Conservation (phyloP, 345 rosid genomes). For the Geranium rotundifolium region DNA sequence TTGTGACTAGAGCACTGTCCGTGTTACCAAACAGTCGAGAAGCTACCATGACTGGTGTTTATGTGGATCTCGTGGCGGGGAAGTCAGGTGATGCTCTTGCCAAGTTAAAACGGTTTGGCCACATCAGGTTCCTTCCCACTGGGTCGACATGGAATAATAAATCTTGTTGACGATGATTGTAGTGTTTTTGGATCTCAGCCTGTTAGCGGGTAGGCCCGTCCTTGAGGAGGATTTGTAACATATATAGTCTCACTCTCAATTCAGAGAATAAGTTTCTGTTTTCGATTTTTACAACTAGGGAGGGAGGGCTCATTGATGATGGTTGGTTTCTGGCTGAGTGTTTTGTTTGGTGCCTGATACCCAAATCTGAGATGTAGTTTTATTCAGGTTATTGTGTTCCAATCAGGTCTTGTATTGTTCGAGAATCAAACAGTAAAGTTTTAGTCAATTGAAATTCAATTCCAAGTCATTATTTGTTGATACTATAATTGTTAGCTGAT, state of each 20-base stretch:
- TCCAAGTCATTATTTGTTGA: neutral
- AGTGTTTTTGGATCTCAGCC: slow-evolving; percentile 5
- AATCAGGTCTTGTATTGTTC: slow-evolving; percentile 4
- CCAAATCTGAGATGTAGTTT: slow-evolving; percentile 29
- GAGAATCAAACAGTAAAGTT: slow-evolving; percentile 5
- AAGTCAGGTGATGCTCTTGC: slow-evolving; percentile 65
- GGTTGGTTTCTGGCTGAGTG: slow-evolving; percentile 31
- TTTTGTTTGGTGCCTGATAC: slow-evolving; percentile 38
- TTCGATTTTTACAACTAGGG: slow-evolving; percentile 17
- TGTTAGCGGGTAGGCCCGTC: slow-evolving; percentile 39
- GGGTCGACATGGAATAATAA: slow-evolving; percentile 23
- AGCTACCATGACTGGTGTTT: slow-evolving; percentile 70
- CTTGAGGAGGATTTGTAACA: slow-evolving; percentile 51
- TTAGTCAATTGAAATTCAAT: slow-evolving; percentile 1
- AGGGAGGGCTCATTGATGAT: slow-evolving; percentile 18
- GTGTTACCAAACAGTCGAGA: slow-evolving; percentile 49
- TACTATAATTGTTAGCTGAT: too few species aligned
- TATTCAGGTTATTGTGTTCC: slow-evolving; percentile 13
- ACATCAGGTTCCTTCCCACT: slow-evolving; percentile 51
- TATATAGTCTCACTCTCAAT: slow-evolving; percentile 34
- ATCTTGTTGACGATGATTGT: slow-evolving; percentile 11
- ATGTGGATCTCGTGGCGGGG: slow-evolving; percentile 64
- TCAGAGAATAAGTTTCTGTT: slow-evolving; percentile 31
- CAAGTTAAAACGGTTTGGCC: slow-evolving; percentile 64
- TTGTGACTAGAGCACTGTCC: slow-evolving; percentile 44